A percentile compares a stretch with the other conserved stretches of the same genome.
phyloP scores from a whole-genome alignment of 2,329 filamentous ascomycete species.

The Xylariaceae sp. region DNA sequence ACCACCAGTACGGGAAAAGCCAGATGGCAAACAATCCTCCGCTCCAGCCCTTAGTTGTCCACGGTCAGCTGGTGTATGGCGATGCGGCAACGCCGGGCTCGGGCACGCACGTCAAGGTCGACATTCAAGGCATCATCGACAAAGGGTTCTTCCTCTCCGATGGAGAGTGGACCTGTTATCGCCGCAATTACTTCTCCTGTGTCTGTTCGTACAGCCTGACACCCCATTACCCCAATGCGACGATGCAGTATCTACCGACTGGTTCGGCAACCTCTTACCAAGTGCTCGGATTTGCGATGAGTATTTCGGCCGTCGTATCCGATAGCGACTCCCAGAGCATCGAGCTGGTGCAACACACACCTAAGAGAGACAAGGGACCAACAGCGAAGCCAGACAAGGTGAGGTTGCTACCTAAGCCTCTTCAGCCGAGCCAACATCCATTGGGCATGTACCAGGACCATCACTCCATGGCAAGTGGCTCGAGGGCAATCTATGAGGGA shows the following conservation, averaged over 20 bases:
- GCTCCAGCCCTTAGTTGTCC: slow-evolving; percentile 55
- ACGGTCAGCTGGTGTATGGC: slow-evolving; percentile 67
- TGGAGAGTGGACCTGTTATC: slow-evolving; percentile 89
- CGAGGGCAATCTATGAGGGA: slow-evolving; percentile 50
- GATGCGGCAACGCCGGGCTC: slow-evolving; percentile 48
- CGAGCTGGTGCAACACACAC: slow-evolving; percentile 88
- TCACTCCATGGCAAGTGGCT: slow-evolving; percentile 42
- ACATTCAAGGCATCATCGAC: slow-evolving; percentile 81
- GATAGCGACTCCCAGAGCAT: slow-evolving; percentile 77
- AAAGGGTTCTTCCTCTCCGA: slow-evolving; percentile 88
- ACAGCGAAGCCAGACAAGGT: slow-evolving; percentile 75
- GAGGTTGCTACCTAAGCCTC: slow-evolving; percentile 70
- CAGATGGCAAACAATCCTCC: slow-evolving; percentile 58
- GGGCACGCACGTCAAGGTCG: slow-evolving; percentile 65
- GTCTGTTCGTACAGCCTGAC: slow-evolving; percentile 77
- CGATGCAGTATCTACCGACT: slow-evolving; percentile 58
- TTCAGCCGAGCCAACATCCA: slow-evolving; percentile 55
- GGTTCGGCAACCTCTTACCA: slow-evolving; percentile 63
- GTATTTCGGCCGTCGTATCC: slow-evolving; percentile 82
- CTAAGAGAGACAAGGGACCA: slow-evolving; percentile 88
- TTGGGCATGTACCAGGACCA: slow-evolving; percentile 54
- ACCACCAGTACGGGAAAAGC: slow-evolving; percentile 51
- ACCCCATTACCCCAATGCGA: slow-evolving; percentile 58
- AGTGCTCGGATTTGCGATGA: slow-evolving; percentile 80
- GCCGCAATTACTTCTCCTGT: slow-evolving; percentile 89